These are phyloP conservation scores for Hortaea sp. DNA, from an alignment of 2,329 filamentous ascomycete species.

Conservation along the genomic window DNA sequence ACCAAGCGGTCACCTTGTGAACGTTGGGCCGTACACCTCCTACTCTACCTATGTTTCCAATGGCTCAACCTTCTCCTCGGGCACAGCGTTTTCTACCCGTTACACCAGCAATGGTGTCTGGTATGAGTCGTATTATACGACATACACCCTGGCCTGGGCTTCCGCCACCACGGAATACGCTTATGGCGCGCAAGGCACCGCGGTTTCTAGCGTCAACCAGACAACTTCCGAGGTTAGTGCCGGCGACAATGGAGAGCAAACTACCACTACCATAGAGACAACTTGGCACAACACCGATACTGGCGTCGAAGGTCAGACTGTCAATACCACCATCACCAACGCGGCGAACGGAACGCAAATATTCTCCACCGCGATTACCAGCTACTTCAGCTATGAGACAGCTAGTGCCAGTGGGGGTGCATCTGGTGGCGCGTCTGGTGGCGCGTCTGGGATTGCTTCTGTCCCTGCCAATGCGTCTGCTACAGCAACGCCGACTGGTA, in stretches of 20 bases:
- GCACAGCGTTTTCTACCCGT: constrained; percentile 20
- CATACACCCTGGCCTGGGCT: constrained; percentile 19
- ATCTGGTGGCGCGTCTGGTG: constrained; percentile 9
- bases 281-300: constrained; percentile 7
- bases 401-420: constrained; percentile 11
- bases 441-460: not conserved
- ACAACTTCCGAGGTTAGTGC: constrained; percentile 5
- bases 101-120: constrained; percentile 15
- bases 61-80: constrained; percentile 22
- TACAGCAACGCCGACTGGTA: not conserved
- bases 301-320: constrained; percentile 14
- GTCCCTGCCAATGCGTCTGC: not conserved
- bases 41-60: constrained; percentile 21
- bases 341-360: constrained; percentile 14
- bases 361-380: constrained; percentile 11
- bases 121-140: constrained; percentile 21
- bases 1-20: constrained; percentile 13
- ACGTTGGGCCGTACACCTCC: constrained; percentile 6
- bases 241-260: constrained; percentile 11
- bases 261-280: constrained; percentile 8
- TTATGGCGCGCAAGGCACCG: constrained; percentile 11
- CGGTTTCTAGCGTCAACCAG: constrained; percentile 9
- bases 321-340: constrained; percentile 14
- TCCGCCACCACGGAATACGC: constrained; percentile 18
- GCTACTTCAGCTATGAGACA: constrained; percentile 15